These are phyloP conservation scores for Vigna mungo DNA, from an alignment of 306 rosid genomes.

Conservation along the genomic window DNA sequence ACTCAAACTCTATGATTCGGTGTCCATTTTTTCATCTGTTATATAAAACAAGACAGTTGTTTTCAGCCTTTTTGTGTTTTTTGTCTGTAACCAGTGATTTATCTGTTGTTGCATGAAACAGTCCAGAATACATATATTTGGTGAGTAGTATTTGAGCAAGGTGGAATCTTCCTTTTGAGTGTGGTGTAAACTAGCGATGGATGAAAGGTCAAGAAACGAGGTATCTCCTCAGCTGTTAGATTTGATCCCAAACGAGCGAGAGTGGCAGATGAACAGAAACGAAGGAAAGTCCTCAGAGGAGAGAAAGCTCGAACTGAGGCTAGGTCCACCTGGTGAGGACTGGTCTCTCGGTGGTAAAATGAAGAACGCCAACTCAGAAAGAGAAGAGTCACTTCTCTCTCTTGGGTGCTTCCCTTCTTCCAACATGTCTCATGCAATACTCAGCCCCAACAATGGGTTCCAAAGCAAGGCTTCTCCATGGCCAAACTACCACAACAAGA, in stretches of 20 bases:
- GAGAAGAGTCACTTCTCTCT: constrained; percentile 60
- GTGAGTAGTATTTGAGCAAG: not conserved
- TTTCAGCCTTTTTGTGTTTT: not conserved
- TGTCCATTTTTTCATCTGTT: not conserved
- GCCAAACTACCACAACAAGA: constrained; percentile 42
- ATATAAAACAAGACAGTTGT: not conserved
- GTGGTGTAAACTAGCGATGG: constrained; percentile 48
- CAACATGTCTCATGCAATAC: constrained; percentile 23
- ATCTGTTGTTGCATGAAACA: constrained; percentile 36
- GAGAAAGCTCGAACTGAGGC: constrained; percentile 82
- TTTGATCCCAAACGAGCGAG: constrained; percentile 67
- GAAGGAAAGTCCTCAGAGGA: constrained; percentile 68
- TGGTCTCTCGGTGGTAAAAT: constrained; percentile 50
- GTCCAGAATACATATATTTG: constrained; percentile 21
- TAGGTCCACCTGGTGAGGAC: constrained; percentile 85
- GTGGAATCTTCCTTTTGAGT: constrained; percentile 3
- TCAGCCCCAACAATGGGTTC: constrained; percentile 41
- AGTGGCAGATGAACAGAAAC: constrained; percentile 51
- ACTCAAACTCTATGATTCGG: not conserved
- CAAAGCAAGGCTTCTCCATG: constrained; percentile 57
- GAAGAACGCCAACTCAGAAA: constrained; percentile 40
- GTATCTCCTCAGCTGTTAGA: constrained; percentile 68
- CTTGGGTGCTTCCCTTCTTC: constrained; percentile 54
- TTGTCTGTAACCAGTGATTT: constrained; percentile 2
- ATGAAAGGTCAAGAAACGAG: constrained; percentile 62